A percentile compares a stretch with the other conserved stretches of the same genome.
Conservation (phyloP, 768 basidiomycete genomes). For the Lactarius evosmus region DNA sequence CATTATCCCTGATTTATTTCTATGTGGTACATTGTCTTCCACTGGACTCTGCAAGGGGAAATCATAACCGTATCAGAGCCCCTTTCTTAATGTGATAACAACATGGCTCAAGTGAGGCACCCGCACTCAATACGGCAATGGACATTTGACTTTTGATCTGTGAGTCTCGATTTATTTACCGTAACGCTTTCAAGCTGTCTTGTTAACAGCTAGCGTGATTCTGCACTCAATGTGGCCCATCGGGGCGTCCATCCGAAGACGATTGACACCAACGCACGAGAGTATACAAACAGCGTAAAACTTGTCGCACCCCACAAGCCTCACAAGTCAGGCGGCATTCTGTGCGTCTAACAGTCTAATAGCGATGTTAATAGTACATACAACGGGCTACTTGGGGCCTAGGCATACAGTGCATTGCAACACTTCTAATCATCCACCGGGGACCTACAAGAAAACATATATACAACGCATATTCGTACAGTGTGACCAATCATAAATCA, state of each 20-base stretch:
- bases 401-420: slow-evolving; percentile 7
- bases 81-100: not conserved
- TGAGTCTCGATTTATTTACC: not conserved
- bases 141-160: not conserved
- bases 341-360: slow-evolving; percentile 6
- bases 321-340: not conserved
- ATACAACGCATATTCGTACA: not conserved
- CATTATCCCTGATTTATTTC: slow-evolving; percentile 3
- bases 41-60: slow-evolving; percentile 6
- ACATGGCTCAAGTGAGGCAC: not conserved
- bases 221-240: not conserved
- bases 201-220: too few relatives aligned
- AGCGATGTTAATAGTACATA: slow-evolving; percentile 5
- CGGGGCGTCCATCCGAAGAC: not conserved
- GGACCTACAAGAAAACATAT: not conserved
- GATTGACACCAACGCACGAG: not conserved
- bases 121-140: not conserved
- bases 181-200: not conserved
- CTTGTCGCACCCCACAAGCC: not conserved
- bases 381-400: not conserved
- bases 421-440: slow-evolving; percentile 7
- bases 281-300: not conserved
- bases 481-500: slow-evolving; percentile 15
- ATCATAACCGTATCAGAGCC: not conserved
- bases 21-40: too few relatives aligned